Percentiles rank a stretch among this genome's conserved stretches.
phyloP scores from a whole-genome alignment of 2,329 filamentous ascomycete species.

The Graphilbum ipis-grandicollis region DNA sequence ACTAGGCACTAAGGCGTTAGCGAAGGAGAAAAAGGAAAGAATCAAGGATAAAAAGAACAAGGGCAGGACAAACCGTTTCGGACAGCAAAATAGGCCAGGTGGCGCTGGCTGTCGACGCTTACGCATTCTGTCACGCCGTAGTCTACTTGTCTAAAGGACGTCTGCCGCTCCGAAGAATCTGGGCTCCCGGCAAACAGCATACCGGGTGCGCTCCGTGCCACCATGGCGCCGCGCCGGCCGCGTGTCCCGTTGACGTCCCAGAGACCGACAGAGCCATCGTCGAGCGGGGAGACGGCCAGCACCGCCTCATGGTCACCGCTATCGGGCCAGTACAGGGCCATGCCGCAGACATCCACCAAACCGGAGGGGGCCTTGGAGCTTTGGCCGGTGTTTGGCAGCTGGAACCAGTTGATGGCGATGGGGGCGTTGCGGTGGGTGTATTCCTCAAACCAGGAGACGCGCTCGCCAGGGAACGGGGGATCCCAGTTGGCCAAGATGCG shows the following conservation, averaged over 20 bases:
- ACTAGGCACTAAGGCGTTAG: too few species aligned
- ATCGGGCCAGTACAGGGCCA: slow-evolving; percentile 46
- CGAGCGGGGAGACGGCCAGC: slow-evolving; percentile 58
- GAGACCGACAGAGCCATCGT: slow-evolving; percentile 73
- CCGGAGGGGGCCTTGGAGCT: slow-evolving; percentile 13
- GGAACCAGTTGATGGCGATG: slow-evolving; percentile 60
- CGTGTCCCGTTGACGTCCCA: slow-evolving; percentile 56
- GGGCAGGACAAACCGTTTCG: slow-evolving; percentile 49
- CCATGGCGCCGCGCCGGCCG: slow-evolving; percentile 39
- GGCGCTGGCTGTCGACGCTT: slow-evolving; percentile 51
- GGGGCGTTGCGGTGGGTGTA: slow-evolving; percentile 69
- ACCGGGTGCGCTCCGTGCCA: slow-evolving; percentile 47
- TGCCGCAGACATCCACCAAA: slow-evolving; percentile 32
- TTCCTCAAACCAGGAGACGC: slow-evolving; percentile 72
- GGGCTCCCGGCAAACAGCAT: slow-evolving; percentile 39
- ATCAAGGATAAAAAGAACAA: too few species aligned
- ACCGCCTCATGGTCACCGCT: slow-evolving; percentile 25
- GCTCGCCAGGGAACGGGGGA: slow-evolving; percentile 53
- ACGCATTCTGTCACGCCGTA: slow-evolving; percentile 66
- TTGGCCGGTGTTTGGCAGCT: slow-evolving; percentile 34
- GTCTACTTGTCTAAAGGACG: slow-evolving; percentile 46
- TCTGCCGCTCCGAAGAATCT: slow-evolving; percentile 13
- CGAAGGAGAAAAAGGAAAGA: too few species aligned
- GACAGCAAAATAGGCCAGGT: slow-evolving; percentile 64
- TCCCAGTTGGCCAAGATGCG: slow-evolving; percentile 69